A percentile compares a stretch with the other conserved stretches of the same genome.
Conservation (phyloP, 164 flowering plant species). For the Chimonanthus salicifolius region DNA sequence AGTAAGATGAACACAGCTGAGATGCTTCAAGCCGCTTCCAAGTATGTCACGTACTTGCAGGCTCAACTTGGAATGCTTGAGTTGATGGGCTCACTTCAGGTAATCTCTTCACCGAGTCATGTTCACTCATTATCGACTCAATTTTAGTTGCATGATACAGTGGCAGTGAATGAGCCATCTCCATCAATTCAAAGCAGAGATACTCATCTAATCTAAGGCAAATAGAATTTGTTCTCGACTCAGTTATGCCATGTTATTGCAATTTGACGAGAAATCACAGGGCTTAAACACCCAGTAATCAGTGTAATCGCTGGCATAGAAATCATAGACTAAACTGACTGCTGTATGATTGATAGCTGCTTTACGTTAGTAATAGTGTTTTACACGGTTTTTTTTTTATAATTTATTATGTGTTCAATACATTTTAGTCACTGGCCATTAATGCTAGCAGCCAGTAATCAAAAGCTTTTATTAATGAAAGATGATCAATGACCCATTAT, state of each 20-base stretch:
- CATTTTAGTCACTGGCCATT: too few species aligned
- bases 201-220: neutral
- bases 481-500: too few species aligned
- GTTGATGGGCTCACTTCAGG: slow-evolving; percentile 23
- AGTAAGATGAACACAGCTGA: slow-evolving; percentile 82
- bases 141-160: neutral
- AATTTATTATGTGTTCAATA: too few species aligned
- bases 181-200: neutral
- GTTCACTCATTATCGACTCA: neutral
- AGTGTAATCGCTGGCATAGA: too few species aligned
- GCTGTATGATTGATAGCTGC: too few species aligned
- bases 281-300: neutral
- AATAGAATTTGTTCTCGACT: neutral
- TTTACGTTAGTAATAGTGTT: too few species aligned
- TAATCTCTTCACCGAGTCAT: neutral
- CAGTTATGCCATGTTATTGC: neutral
- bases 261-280: neutral
- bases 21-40: slow-evolving; percentile 73
- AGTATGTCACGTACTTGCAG: slow-evolving; percentile 68
- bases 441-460: too few species aligned
- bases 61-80: slow-evolving; percentile 63
- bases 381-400: too few species aligned
- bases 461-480: too few species aligned
- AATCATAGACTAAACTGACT: too few species aligned
- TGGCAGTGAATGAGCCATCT: neutral